Conservation (phyloP, 805 yeast genomes). For the Candida glaebosa region DNA sequence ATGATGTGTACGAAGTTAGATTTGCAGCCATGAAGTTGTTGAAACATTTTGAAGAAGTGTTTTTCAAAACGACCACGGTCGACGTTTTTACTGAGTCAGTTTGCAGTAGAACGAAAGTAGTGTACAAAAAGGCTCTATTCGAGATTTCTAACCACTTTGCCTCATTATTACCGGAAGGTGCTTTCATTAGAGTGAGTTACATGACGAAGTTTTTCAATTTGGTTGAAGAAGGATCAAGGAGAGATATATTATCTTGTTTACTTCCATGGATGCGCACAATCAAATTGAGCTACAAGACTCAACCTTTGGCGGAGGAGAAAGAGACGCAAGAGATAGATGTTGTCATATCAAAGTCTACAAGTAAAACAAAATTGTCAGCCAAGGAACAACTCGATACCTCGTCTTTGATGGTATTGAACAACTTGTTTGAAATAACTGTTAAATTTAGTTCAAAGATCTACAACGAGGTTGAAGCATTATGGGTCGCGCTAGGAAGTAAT, state of each 20-base stretch:
- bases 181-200: constrained; percentile 64
- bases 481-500: constrained; percentile 90
- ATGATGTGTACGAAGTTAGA: constrained; percentile 64
- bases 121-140: constrained; percentile 82
- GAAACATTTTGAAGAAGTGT: constrained; percentile 54
- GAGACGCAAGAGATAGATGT: background rate
- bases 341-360: background rate
- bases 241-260: constrained; percentile 75
- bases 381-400: constrained; percentile 19
- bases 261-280: constrained; percentile 93
- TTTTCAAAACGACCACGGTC: constrained; percentile 46
- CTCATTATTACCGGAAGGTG: constrained; percentile 50
- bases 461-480: constrained; percentile 87
- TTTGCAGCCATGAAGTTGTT: constrained; percentile 70
- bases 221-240: constrained; percentile 56
- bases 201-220: constrained; percentile 62
- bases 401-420: constrained; percentile 68
- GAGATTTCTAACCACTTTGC: constrained; percentile 77
- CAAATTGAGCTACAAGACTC: constrained; percentile 43
- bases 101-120: constrained; percentile 71
- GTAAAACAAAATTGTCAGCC: constrained; percentile 2
- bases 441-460: constrained; percentile 70
- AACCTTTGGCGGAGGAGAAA: constrained; percentile 5
- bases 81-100: constrained; percentile 66
- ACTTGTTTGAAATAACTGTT: constrained; percentile 81